Evolutionary conservation across 2,329 filamentous ascomycete species (phyloP).

Genomic region (Huntiella moniliformis): DNA sequence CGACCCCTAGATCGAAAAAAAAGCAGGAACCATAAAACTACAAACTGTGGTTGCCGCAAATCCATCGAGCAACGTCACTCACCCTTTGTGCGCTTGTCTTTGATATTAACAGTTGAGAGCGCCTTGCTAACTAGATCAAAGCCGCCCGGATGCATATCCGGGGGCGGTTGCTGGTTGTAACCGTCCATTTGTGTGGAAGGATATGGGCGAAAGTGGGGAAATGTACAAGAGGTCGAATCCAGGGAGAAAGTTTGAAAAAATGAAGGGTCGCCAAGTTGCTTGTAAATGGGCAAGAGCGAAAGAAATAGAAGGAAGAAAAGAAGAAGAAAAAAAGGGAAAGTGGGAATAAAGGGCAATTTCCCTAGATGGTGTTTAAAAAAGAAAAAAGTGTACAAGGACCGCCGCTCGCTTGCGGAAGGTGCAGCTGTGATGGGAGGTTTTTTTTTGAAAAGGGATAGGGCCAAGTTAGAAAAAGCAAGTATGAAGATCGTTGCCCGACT

Average conservation of each 20-base stretch:
- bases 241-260: neutral
- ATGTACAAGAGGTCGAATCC: too few species aligned
- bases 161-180: neutral
- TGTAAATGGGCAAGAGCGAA: neutral
- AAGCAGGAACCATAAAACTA: too few species aligned
- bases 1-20: too few species aligned
- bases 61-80: neutral
- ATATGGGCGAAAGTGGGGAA: too few species aligned
- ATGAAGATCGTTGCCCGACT: neutral
- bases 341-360: neutral
- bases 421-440: too few species aligned
- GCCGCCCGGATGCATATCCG: neutral
- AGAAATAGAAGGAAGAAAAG: neutral
- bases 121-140: neutral
- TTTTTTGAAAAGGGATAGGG: too few species aligned
- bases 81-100: constrained; percentile 11
- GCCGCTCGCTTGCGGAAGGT: too few species aligned
- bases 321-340: neutral
- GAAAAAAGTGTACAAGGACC: neutral
- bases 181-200: constrained; percentile 2
- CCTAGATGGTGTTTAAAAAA: neutral
- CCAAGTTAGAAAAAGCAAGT: too few species aligned
- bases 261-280: neutral
- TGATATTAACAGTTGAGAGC: neutral
- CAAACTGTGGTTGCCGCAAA: neutral